Base-by-base conservation (phyloP, 2,329 filamentous ascomycete species). In the Xylariaceae sp. region DNA sequence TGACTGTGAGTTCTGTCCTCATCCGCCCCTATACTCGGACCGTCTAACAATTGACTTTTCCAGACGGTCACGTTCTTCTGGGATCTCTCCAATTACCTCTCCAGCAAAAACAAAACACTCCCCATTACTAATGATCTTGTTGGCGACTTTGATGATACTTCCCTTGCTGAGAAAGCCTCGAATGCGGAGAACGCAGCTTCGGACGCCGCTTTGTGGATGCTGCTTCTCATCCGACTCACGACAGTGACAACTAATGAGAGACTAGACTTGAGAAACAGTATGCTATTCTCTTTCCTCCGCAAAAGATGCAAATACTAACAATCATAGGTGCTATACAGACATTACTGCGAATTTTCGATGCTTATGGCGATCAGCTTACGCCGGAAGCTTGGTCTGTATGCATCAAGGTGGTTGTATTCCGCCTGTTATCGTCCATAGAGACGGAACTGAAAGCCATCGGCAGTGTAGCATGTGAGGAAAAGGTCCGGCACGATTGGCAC, bases 31-130 rank as follows among this genome's bases (percentile, higher is more conserved):
- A 42, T n/a, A 53, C 11, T 17, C 42, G 55, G 18, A 49, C 64
- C 17, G 65, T 64, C 42, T 58, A 58, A 59, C 37, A 39, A 42
- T 55, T 67, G 56, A 54, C 61, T 44, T 34, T 39, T 52, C 18
- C 54, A 90, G 84, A 94, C 92, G 1, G 90, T 96, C 7, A 96
- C 93, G 0, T 94, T 96, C 70, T 96, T 96, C 73, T 97, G 92
- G 91, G 92, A 93, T 56, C 83, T 97, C 6, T 96, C 93, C 0
- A 92, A 97, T 72, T 94, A 92, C 64, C 79, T 97, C 3, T 87
- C 84, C 1, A 76, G 80, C 2, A 84, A 82, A 65, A 84, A 80
- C 56, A 79, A 78, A 59, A 78, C 80, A 0, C 80, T 87, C 50
- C 79, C 81, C 1, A 82, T 88, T 37, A 85, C 81, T 0, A 76